A percentile compares a stretch with the other conserved stretches of the same genome.
Evolutionary conservation across 768 basidiomycete species (phyloP).

Genomic region (Russula griseocarnosa): DNA sequence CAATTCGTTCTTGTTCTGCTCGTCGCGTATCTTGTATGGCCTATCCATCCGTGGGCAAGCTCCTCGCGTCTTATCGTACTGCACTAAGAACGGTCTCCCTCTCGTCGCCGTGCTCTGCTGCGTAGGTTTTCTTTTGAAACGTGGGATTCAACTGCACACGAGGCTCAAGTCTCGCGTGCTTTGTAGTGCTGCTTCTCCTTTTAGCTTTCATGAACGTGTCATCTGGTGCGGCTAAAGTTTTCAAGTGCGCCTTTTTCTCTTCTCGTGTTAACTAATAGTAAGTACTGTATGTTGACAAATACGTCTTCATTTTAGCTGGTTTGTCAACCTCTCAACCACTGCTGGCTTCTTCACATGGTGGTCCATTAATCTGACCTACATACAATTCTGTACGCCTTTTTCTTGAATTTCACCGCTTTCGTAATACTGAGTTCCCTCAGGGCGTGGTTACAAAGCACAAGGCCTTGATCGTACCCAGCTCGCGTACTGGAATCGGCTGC

Average conservation of each 20-base stretch:
- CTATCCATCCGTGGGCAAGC: conserved; percentile 40
- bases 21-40: conserved; percentile 43
- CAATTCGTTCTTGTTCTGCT: conserved; percentile 59
- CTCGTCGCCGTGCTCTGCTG: conserved; percentile 36
- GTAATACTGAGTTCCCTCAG: conserved; percentile 34
- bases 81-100: conserved; percentile 51
- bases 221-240: conserved; percentile 52
- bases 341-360: conserved; percentile 69
- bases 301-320: conserved; percentile 46
- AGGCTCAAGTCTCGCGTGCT: conserved; percentile 15
- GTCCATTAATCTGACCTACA: conserved; percentile 65
- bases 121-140: conserved; percentile 27
- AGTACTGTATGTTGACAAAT: neutral
- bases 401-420: neutral
- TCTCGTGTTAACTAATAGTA: neutral
- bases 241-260: conserved; percentile 41
- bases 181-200: conserved; percentile 41
- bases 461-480: conserved; percentile 60
- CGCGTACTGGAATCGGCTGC: conserved; percentile 56
- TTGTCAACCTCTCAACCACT: conserved; percentile 63
- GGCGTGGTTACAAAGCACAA: conserved; percentile 59
- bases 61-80: conserved; percentile 43
- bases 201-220: conserved; percentile 65
- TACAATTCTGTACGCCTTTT: conserved; percentile 56
- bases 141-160: neutral